phyloP scores from a whole-genome alignment of 768 basidiomycete species.

The Lactarius akahatsu region DNA sequence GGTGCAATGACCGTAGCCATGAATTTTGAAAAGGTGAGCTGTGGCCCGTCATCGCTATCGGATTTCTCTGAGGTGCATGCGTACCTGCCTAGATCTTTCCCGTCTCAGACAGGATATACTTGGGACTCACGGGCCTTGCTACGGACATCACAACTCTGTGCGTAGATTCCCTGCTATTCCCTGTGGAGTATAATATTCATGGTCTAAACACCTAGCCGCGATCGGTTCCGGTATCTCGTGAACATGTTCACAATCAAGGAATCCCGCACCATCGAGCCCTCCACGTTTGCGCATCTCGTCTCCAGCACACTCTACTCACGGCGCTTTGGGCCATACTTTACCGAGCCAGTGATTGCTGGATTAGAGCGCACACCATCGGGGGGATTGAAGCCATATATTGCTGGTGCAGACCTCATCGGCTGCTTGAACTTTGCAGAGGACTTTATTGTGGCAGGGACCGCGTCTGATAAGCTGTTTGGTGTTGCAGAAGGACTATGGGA shows the following conservation, averaged over 20 bases:
- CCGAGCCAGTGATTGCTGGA: conserved; percentile 96
- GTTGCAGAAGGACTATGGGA: conserved; percentile 99
- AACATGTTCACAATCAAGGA: conserved; percentile 99
- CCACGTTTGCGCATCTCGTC: conserved; percentile 94
- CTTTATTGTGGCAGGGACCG: conserved; percentile 94
- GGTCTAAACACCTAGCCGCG: conserved; percentile 52
- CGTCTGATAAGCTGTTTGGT: conserved; percentile 90
- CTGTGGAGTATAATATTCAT: background rate
- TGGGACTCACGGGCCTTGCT: conserved; percentile 90
- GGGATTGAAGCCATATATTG: conserved; percentile 86
- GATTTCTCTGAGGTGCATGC: conserved; percentile 21
- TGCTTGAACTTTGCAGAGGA: conserved; percentile 94
- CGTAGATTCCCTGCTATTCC: conserved; percentile 31
- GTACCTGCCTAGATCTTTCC: conserved; percentile 74
- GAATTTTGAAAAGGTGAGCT: conserved; percentile 88
- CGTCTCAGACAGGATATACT: conserved; percentile 86
- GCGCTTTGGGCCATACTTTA: conserved; percentile 94
- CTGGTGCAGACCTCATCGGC: conserved; percentile 90
- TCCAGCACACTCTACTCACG: conserved; percentile 94
- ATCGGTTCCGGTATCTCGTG: conserved; percentile 88
- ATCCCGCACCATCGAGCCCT: conserved; percentile 93
- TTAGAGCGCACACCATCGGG: conserved; percentile 72
- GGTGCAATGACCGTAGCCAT: conserved; percentile 82
- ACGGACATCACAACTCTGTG: conserved; percentile 93
- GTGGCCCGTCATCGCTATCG: background rate